Conservation (phyloP, 2,329 filamentous ascomycete genomes). For the Ceratocystis destructans region DNA sequence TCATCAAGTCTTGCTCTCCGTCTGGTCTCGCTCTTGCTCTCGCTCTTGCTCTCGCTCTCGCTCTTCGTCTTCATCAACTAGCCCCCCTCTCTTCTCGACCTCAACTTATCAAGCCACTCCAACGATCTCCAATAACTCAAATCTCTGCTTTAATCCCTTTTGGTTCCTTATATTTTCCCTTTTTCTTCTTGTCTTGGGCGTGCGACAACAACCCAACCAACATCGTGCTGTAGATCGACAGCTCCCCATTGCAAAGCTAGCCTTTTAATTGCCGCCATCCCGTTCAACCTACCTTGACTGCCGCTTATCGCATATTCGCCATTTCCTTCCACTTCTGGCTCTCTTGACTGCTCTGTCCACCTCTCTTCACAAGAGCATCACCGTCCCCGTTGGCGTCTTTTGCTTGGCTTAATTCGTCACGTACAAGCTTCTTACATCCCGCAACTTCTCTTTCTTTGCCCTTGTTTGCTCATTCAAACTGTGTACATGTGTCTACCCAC, state of each 20-base stretch:
- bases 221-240: not conserved
- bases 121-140: not conserved
- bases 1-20: not conserved
- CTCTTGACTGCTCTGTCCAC: not conserved
- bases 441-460: not conserved
- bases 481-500: constrained; percentile 30
- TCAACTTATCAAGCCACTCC: not conserved
- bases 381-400: too few relatives aligned
- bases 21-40: too few relatives aligned
- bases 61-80: not conserved
- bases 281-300: not conserved
- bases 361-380: too few relatives aligned
- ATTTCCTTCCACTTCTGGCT: not conserved
- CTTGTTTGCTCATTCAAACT: not conserved
- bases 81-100: not conserved
- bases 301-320: not conserved
- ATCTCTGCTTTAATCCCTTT: not conserved
- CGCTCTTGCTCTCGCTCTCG: not conserved
- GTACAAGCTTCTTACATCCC: not conserved
- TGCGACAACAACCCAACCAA: not conserved
- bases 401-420: not conserved
- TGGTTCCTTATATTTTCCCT: constrained; percentile 4
- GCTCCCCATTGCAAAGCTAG: not conserved
- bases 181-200: not conserved
- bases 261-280: not conserved